Conservation (phyloP, 345 rosid genomes). For the Salix koriyanagi region DNA sequence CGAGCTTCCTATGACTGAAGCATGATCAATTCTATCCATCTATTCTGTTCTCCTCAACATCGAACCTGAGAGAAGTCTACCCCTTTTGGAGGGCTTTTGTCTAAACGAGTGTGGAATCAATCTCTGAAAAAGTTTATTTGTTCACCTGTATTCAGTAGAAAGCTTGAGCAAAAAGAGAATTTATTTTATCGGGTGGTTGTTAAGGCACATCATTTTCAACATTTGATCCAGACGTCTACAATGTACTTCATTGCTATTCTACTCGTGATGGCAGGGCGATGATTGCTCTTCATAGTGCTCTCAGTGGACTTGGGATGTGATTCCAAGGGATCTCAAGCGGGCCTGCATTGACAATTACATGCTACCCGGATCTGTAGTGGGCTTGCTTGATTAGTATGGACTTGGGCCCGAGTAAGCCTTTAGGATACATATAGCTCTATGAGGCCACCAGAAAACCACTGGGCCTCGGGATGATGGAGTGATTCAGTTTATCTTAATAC, state of each 20-base stretch:
- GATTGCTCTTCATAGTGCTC: neutral
- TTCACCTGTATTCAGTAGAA: slow-evolving; percentile 9
- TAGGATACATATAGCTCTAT: neutral
- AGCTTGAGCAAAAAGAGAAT: neutral
- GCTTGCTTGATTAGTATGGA: neutral
- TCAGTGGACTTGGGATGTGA: neutral
- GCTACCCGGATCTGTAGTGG: neutral
- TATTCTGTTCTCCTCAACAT: neutral
- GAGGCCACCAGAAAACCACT: neutral
- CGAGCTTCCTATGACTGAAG: slow-evolving; percentile 71
- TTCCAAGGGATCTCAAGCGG: neutral
- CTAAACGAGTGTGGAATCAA: neutral
- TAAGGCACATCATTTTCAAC: neutral
- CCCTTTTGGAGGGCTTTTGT: neutral
- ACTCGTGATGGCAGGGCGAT: neutral
- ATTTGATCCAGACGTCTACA: neutral
- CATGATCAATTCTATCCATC: slow-evolving; percentile 19
- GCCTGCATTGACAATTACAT: neutral
- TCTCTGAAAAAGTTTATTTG: neutral
- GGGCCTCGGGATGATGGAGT: neutral
- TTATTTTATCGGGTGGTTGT: neutral
- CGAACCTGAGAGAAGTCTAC: slow-evolving; percentile 4
- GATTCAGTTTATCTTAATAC: too few species aligned
- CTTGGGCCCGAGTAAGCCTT: neutral
- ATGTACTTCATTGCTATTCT: too few species aligned